Conservation (phyloP, 805 yeast genomes). For the Scheffersomyces spartinae region DNA sequence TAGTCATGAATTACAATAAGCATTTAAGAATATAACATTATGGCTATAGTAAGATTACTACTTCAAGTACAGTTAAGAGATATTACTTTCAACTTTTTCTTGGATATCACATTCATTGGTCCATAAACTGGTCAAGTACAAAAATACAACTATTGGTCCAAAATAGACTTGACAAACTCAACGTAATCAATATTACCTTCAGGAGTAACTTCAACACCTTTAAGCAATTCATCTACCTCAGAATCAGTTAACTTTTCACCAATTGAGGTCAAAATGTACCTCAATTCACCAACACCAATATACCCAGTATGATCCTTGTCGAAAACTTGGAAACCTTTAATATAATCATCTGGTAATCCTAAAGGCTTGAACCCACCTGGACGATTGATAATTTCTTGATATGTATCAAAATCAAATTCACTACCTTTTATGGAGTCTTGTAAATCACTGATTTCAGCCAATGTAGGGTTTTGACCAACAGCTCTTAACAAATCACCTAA, state of each 20-base stretch:
- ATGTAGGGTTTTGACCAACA: conserved; percentile 96
- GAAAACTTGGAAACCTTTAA: conserved; percentile 88
- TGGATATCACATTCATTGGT: too few relatives aligned
- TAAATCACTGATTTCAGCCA: conserved; percentile 61
- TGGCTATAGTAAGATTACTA: too few relatives aligned
- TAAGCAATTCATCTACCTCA: conserved; percentile 92
- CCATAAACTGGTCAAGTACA: too few relatives aligned
- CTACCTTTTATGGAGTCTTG: conserved; percentile 33
- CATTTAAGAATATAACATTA: too few relatives aligned
- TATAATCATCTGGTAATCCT: conserved; percentile 72
- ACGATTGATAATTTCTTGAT: conserved; percentile 65
- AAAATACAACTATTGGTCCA: conserved; percentile 76
- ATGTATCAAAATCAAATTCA: conserved; percentile 65
- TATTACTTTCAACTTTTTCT: too few relatives aligned
- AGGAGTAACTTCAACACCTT: conserved; percentile 87
- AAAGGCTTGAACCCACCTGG: conserved; percentile 82
- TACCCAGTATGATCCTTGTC: conserved; percentile 94
- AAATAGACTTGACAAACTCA: conserved; percentile 85
- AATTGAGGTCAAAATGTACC: conserved; percentile 87
- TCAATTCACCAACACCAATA: conserved; percentile 93
- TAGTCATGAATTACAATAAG: too few relatives aligned
- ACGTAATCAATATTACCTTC: conserved; percentile 94
- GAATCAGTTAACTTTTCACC: conserved; percentile 87
- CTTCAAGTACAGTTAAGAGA: too few relatives aligned
- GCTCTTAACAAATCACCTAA: conserved; percentile 93